A percentile compares a stretch with the other conserved stretches of the same genome.
These are phyloP conservation scores for Scheffersomyces insectosa DNA, from an alignment of 1,139 yeast genomes.

Conservation along the genomic window DNA sequence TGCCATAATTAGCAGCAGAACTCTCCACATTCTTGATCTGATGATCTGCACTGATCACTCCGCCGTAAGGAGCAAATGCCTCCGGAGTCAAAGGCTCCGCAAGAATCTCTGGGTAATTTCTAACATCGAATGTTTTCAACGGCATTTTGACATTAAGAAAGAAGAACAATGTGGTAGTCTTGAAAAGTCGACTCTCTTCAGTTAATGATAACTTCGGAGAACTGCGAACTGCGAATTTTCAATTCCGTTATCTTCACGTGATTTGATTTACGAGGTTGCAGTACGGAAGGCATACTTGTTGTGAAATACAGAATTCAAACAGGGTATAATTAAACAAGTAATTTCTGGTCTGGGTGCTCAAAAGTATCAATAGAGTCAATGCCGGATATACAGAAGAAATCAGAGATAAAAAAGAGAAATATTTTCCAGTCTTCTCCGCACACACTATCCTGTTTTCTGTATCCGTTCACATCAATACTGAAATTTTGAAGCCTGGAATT, in stretches of 20 bases:
- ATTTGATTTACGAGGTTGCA: background rate
- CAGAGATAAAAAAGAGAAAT: too few species aligned
- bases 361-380: too few species aligned
- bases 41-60: constrained; percentile 48
- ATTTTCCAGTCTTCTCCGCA: too few species aligned
- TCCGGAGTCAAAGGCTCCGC: constrained; percentile 45
- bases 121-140: constrained; percentile 38
- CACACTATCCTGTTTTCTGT: too few species aligned
- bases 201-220: constrained; percentile 4
- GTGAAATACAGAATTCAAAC: too few species aligned
- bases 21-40: constrained; percentile 32
- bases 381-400: too few species aligned
- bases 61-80: constrained; percentile 43
- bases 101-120: constrained; percentile 23
- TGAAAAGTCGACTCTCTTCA: constrained; percentile 1
- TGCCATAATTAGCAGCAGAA: constrained; percentile 85
- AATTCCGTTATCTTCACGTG: constrained; percentile 4
- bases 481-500: too few species aligned
- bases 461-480: too few species aligned
- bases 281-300: too few species aligned
- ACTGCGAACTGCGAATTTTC: constrained; percentile 1
- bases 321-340: too few species aligned
- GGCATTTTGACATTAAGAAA: constrained; percentile 26
- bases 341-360: too few species aligned
- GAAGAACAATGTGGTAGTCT: background rate